Conservation (phyloP, 169 alveolate genomes). For the Cryptosporidium viatorum region DNA sequence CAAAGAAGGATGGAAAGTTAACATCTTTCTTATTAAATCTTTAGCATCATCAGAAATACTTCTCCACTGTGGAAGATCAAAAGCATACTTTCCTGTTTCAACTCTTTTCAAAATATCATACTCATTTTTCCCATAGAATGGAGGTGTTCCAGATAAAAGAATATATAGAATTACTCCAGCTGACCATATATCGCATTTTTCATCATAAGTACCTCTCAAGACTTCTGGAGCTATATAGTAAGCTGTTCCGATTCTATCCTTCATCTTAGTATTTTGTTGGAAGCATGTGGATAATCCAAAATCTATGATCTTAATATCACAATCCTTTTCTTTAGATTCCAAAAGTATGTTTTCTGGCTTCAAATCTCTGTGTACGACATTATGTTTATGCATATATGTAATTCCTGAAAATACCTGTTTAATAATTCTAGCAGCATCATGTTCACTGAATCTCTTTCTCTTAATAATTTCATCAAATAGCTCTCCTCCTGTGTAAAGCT, state of each 20-base stretch:
- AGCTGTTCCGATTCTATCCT: slow-evolving; percentile 94
- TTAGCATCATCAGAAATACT: slow-evolving; percentile 89
- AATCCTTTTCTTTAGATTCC: slow-evolving; percentile 87
- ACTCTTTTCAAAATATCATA: slow-evolving; percentile 89
- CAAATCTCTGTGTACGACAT: slow-evolving; percentile 90
- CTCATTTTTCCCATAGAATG: slow-evolving; percentile 89
- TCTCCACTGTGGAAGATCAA: slow-evolving; percentile 82
- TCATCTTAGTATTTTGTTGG: slow-evolving; percentile 89
- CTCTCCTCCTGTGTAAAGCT: slow-evolving; percentile 95
- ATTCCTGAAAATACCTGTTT: slow-evolving; percentile 93
- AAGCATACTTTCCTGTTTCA: slow-evolving; percentile 85
- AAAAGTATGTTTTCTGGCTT: slow-evolving; percentile 90
- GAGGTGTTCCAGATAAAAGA: slow-evolving; percentile 91
- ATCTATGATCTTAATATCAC: slow-evolving; percentile 93
- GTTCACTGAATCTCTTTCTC: slow-evolving; percentile 90
- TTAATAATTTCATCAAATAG: slow-evolving; percentile 93
- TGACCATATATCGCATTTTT: slow-evolving; percentile 92
- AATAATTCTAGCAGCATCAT: slow-evolving; percentile 92
- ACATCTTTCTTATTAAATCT: slow-evolving; percentile 87
- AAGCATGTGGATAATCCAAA: slow-evolving; percentile 94
- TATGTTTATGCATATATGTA: slow-evolving; percentile 92
- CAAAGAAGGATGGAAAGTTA: slow-evolving; percentile 86
- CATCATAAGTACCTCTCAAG: slow-evolving; percentile 89
- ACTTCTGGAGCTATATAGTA: slow-evolving; percentile 93
- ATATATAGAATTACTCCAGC: slow-evolving; percentile 90